Conservation (phyloP, 495 filamentous ascomycete species). For the Elaphomyces granulatus region DNA sequence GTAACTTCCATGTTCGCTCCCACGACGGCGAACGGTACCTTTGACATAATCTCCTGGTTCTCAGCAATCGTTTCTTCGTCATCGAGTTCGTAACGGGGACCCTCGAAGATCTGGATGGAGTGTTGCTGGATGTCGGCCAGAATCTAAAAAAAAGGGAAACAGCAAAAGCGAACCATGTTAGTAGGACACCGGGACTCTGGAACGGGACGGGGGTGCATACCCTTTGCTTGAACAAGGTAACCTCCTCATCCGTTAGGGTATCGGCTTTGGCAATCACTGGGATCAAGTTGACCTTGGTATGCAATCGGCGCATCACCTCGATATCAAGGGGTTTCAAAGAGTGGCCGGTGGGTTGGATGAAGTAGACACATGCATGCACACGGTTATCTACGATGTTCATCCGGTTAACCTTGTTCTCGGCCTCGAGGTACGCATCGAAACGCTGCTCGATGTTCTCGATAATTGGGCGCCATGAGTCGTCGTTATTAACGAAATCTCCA, state of each 20-base stretch:
- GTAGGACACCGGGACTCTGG: too few relatives aligned
- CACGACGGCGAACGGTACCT: conserved; percentile 96
- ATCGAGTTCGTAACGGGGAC: conserved; percentile 93
- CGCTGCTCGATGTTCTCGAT: conserved; percentile 98
- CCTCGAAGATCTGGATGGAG: conserved; percentile 96
- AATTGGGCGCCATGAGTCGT: conserved; percentile 97
- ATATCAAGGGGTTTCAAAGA: conserved; percentile 98
- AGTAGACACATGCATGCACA: conserved; percentile 97
- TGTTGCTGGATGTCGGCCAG: conserved; percentile 94
- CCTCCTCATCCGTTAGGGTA: conserved; percentile 94
- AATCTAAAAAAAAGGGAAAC: conserved; percentile 43
- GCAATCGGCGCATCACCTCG: conserved; percentile 95
- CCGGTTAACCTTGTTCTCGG: conserved; percentile 99
- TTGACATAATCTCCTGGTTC: conserved; percentile 99
- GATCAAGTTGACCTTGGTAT: conserved; percentile 99
- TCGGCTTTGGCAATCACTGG: conserved; percentile 98
- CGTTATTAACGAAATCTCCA: conserved; percentile 99
- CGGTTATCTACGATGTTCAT: conserved; percentile 99
- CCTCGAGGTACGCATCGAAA: conserved; percentile 94
- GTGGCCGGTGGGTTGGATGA: conserved; percentile 97
- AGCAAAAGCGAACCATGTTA: too few relatives aligned
- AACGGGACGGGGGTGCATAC: too few relatives aligned
- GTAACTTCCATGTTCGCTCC: conserved; percentile 89
- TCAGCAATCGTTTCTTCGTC: conserved; percentile 99
- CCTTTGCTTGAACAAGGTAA: conserved; percentile 81